phyloP scores from a whole-genome alignment of 331 rosid species.

The Acacia pycnantha region DNA sequence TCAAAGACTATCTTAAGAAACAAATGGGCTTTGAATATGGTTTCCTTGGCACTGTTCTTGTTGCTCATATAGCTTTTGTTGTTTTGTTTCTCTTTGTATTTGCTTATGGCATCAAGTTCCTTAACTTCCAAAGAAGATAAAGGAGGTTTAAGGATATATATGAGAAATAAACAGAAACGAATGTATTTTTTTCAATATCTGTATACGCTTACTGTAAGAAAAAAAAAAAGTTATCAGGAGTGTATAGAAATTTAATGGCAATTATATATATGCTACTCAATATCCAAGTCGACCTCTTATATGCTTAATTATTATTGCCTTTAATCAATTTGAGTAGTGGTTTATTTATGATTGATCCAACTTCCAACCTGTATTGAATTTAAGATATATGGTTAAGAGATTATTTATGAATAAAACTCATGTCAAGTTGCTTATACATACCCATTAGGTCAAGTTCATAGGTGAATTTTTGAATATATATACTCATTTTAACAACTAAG shows the following conservation, averaged over 20 bases:
- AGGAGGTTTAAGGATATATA: background rate
- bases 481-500: too few relatives aligned
- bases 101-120: conserved; percentile 22
- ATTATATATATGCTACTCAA: background rate
- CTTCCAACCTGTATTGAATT: too few relatives aligned
- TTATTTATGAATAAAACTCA: too few relatives aligned
- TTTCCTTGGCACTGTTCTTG: background rate
- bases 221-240: background rate
- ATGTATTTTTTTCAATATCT: background rate
- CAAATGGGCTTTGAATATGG: conserved; percentile 3
- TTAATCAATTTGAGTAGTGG: background rate
- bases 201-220: background rate
- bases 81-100: conserved; percentile 2
- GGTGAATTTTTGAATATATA: too few relatives aligned
- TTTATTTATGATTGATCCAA: too few relatives aligned
- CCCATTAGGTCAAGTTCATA: too few relatives aligned
- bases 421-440: too few relatives aligned
- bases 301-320: background rate
- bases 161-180: background rate
- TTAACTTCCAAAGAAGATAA: conserved; percentile 19
- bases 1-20: conserved; percentile 13
- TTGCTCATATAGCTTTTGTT: conserved; percentile 5
- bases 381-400: too few relatives aligned
- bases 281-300: background rate
- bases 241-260: background rate